Evolutionary conservation across 1,284 basidiomycete genomes (phyloP).

Genomic region (Pseudozyma sp.): DNA sequence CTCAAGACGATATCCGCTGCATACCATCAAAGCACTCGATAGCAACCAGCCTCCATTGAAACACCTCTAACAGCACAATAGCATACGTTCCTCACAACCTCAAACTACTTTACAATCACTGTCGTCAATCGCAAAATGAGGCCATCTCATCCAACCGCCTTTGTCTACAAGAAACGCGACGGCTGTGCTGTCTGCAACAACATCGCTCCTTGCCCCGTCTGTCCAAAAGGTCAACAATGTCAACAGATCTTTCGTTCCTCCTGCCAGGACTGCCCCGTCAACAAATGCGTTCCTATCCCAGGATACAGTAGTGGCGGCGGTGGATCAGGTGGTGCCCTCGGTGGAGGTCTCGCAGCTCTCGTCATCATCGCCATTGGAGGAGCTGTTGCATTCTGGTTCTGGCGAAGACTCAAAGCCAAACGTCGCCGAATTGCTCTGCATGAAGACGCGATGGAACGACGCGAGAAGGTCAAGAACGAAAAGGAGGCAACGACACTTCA

Average conservation of each 20-base stretch:
- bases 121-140: slow-evolving; percentile 7
- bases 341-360: slow-evolving; percentile 46
- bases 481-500: slow-evolving; percentile 45
- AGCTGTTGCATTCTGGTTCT: slow-evolving; percentile 33
- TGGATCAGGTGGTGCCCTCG: slow-evolving; percentile 40
- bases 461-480: slow-evolving; percentile 38
- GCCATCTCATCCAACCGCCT: slow-evolving; percentile 28
- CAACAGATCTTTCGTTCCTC: slow-evolving; percentile 50
- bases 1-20: not conserved
- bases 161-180: slow-evolving; percentile 44
- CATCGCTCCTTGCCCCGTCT: slow-evolving; percentile 44
- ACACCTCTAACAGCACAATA: too few relatives aligned
- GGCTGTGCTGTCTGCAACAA: slow-evolving; percentile 47
- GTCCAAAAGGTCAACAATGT: slow-evolving; percentile 43
- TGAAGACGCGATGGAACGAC: slow-evolving; percentile 31
- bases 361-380: slow-evolving; percentile 29
- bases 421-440: slow-evolving; percentile 39
- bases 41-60: not conserved
- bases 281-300: slow-evolving; percentile 43
- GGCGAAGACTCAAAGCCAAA: slow-evolving; percentile 31
- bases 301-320: slow-evolving; percentile 6
- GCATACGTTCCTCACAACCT: not conserved
- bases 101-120: not conserved
- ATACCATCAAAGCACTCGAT: not conserved
- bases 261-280: slow-evolving; percentile 51